Percentiles rank a stretch among this genome's conserved stretches.
These are phyloP conservation scores for Leucaena leucocephala DNA, from an alignment of 306 rosid genomes.

Conservation along the genomic window DNA sequence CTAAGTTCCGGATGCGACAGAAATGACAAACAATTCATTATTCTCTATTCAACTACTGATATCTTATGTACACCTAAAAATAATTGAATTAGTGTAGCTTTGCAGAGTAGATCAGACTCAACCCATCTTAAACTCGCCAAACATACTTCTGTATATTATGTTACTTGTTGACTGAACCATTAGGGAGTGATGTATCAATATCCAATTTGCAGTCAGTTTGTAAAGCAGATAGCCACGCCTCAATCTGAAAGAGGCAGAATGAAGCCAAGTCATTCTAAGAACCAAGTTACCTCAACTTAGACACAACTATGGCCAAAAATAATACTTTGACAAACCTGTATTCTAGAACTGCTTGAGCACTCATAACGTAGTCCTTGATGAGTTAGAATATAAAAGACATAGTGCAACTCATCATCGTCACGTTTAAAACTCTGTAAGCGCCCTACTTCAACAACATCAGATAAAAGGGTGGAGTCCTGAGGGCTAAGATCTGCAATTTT, in stretches of 20 bases:
- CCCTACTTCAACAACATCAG: slow-evolving; percentile 74
- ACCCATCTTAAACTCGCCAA: slow-evolving; percentile 43
- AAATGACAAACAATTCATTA: slow-evolving; percentile 29
- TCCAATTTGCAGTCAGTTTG: slow-evolving; percentile 60
- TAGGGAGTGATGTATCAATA: slow-evolving; percentile 41
- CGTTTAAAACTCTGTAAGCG: slow-evolving; percentile 67
- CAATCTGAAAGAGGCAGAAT: slow-evolving; percentile 52
- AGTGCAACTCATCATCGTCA: slow-evolving; percentile 59
- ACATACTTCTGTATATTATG: slow-evolving; percentile 13
- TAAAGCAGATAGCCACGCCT: slow-evolving; percentile 76
- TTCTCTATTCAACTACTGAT: slow-evolving; percentile 20
- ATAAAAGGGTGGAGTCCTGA: slow-evolving; percentile 43
- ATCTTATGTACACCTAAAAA: slow-evolving; percentile 32
- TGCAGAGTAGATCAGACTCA: slow-evolving; percentile 32
- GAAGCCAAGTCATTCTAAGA: neutral
- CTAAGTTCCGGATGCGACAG: slow-evolving; percentile 19
- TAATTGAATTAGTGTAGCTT: slow-evolving; percentile 30
- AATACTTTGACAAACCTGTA: slow-evolving; percentile 56
- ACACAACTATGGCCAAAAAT: slow-evolving; percentile 27
- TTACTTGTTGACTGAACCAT: slow-evolving; percentile 39
- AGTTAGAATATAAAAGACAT: slow-evolving; percentile 74
- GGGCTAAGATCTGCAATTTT: slow-evolving; percentile 51
- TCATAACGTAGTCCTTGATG: slow-evolving; percentile 78
- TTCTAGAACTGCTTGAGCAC: slow-evolving; percentile 77
- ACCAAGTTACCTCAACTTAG: slow-evolving; percentile 8